Evolutionary conservation across 257 asterid species (phyloP), one percentile per base, ranked within the genome.

Genomic region (Verbascum thapsus): DNA sequence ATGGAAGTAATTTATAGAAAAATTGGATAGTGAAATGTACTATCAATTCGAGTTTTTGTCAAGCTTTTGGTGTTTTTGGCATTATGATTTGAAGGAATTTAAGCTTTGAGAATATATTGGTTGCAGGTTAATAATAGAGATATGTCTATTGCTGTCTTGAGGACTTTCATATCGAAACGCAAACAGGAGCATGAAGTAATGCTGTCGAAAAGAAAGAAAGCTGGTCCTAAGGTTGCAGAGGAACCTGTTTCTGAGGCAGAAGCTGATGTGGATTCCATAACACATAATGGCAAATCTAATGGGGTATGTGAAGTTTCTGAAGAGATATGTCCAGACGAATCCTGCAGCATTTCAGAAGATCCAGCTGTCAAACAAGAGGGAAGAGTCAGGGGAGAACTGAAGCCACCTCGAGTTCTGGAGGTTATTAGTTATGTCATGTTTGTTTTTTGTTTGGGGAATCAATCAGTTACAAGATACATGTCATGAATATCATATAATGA

Each of bases 91-190:
- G 43, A 18, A 18, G 32, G 41, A 12, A 8, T 23, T 32, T 74
- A 70, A 66, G 39, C 44, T 39, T 72, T 37, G 63, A 64, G 58
- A 54, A 57, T 75, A 15, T 61, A 64, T 63, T 64, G 63, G 18
- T 66, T 47, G 20, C 87, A 94, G 99, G 97, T 94, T 63, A 87
- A 94, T 50, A 90, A 94, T 72, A 82, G 97, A 72, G 99, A 94
- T 69, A 82, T 94, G 90, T 94, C 99, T 15, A 80, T 94, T 72
- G 96, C 99, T 19, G 96, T 94, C 73, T 68, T 90, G 85, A 85
- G 99, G 81, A 70, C 87, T 40, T 90, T 87, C 80, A 68, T 94
- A 60, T 67, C 83, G 10, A 84, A 83, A 59, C 85, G 85, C 39
- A 64, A 80, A 58, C 78, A 78, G 73, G 97, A 94, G 77, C 95